Conservation (phyloP, 2,329 filamentous ascomycete species). For the Colletotrichum australisinense region DNA sequence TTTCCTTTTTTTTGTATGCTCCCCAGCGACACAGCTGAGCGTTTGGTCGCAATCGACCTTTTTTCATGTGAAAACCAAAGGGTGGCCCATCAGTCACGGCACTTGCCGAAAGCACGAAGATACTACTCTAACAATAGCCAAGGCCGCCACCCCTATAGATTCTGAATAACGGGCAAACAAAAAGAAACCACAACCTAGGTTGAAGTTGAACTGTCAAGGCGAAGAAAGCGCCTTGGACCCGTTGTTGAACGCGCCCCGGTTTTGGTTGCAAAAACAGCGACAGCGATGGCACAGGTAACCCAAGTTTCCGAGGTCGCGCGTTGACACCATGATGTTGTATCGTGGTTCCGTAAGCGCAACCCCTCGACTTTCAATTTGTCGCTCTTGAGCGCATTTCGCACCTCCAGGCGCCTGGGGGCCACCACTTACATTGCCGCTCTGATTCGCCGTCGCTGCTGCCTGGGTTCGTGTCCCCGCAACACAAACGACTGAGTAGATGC, state of each 20-base stretch:
- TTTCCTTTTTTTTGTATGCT: not conserved
- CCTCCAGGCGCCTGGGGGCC: conserved; percentile 33
- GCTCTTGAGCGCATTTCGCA: not conserved
- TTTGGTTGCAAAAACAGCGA: conserved; percentile 90
- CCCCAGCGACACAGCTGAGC: not conserved
- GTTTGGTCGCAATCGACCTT: not conserved
- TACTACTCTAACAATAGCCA: not conserved
- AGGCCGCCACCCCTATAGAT: not conserved
- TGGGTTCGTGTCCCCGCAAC: not conserved
- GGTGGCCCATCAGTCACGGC: not conserved
- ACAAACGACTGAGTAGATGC: not conserved
- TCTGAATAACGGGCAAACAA: conserved; percentile 40
- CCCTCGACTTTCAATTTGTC: not conserved
- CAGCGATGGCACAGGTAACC: conserved; percentile 76
- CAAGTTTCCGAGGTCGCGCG: conserved; percentile 58
- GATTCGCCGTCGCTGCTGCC: not conserved
- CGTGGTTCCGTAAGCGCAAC: not conserved
- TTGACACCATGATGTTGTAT: conserved; percentile 12
- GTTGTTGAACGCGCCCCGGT: conserved; percentile 82
- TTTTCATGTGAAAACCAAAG: not conserved
- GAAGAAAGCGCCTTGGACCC: conserved; percentile 74
- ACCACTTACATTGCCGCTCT: conserved; percentile 30
- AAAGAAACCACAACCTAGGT: conserved; percentile 66
- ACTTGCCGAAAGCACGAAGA: conserved; percentile 1
- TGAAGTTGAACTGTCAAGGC: conserved; percentile 74